phyloP scores from a whole-genome alignment of 225 moss, liverwort and hornwort species.

The Antitrichia curtipendula region DNA sequence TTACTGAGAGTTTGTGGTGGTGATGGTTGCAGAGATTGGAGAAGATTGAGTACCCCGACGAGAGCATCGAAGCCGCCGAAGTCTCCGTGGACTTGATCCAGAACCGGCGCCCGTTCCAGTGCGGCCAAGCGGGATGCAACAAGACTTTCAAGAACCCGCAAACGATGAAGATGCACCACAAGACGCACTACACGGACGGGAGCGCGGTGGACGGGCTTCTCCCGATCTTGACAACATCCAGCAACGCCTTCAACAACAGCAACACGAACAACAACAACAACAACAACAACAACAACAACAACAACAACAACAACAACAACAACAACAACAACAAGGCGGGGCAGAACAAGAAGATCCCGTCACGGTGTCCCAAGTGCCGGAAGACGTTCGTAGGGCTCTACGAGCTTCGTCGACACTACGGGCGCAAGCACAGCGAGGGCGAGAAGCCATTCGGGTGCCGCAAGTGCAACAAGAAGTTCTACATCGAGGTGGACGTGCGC shows the following conservation, averaged over 20 bases:
- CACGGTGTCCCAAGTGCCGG: slow-evolving; percentile 60
- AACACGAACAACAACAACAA: not conserved
- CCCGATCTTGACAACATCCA: not conserved
- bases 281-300: not conserved
- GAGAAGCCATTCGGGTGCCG: slow-evolving; percentile 65
- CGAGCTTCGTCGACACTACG: slow-evolving; percentile 72
- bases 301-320: not conserved
- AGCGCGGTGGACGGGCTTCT: slow-evolving; percentile 4
- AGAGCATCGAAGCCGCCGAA: slow-evolving; percentile 30
- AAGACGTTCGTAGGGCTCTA: slow-evolving; percentile 78
- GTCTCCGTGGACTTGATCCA: slow-evolving; percentile 58
- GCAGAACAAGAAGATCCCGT: slow-evolving; percentile 79
- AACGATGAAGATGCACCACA: slow-evolving; percentile 91
- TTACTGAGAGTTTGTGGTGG: not conserved
- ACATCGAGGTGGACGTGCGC: slow-evolving; percentile 77
- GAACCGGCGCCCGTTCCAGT: slow-evolving; percentile 61
- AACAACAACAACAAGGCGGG: slow-evolving; percentile 5
- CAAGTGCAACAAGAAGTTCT: slow-evolving; percentile 72
- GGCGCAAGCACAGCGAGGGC: slow-evolving; percentile 75
- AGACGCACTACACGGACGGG: slow-evolving; percentile 49
- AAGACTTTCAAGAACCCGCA: slow-evolving; percentile 92
- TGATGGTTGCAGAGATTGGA: slow-evolving; percentile 16
- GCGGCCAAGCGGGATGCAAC: slow-evolving; percentile 42
- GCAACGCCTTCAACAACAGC: not conserved
- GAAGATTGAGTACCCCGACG: slow-evolving; percentile 6